Percentiles rank a stretch among this genome's conserved stretches.
phyloP scores from a whole-genome alignment of 1,284 basidiomycete genomes.

The Afroboletus lepidellus region DNA sequence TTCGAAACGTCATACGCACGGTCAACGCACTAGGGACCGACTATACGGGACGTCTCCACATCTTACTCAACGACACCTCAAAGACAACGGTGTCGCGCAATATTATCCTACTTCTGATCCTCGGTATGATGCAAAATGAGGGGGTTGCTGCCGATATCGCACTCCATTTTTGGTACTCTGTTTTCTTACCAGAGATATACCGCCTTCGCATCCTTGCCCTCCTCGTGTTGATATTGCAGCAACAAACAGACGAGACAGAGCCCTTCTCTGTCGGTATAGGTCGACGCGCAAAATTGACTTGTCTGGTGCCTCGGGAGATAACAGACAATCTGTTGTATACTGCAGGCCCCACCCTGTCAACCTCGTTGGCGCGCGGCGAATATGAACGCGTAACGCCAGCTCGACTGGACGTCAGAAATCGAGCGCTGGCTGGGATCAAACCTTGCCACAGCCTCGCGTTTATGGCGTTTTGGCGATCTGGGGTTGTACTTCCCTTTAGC shows the following conservation, averaged over 20 bases:
- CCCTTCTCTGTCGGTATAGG: slow-evolving; percentile 20
- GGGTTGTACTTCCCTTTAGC: slow-evolving; percentile 44
- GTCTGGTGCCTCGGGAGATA: slow-evolving; percentile 31
- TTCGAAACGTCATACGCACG: slow-evolving; percentile 25
- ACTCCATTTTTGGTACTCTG: slow-evolving; percentile 46
- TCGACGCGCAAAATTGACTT: slow-evolving; percentile 21
- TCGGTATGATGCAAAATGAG: slow-evolving; percentile 32
- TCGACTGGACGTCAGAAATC: slow-evolving; percentile 35
- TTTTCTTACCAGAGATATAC: slow-evolving; percentile 37
- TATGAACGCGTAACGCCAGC: slow-evolving; percentile 29
- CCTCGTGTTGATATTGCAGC: slow-evolving; percentile 17
- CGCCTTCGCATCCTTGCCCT: slow-evolving; percentile 19
- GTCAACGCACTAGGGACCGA: slow-evolving; percentile 25
- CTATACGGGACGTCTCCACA: slow-evolving; percentile 18
- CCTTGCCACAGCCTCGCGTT: slow-evolving; percentile 42
- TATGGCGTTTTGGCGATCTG: slow-evolving; percentile 38
- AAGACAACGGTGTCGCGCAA: slow-evolving; percentile 33
- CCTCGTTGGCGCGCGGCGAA: slow-evolving; percentile 18
- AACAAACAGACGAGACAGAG: slow-evolving; percentile 14
- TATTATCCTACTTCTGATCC: slow-evolving; percentile 37
- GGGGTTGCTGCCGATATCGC: slow-evolving; percentile 38
- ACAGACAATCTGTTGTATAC: slow-evolving; percentile 32
- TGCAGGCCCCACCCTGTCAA: slow-evolving; percentile 26
- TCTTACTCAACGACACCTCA: slow-evolving; percentile 39
- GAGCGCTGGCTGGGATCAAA: slow-evolving; percentile 30